Percentiles rank a stretch among this genome's conserved stretches.
Conservation (phyloP, 2,329 filamentous ascomycete species). For the Verticillium klebahnii region DNA sequence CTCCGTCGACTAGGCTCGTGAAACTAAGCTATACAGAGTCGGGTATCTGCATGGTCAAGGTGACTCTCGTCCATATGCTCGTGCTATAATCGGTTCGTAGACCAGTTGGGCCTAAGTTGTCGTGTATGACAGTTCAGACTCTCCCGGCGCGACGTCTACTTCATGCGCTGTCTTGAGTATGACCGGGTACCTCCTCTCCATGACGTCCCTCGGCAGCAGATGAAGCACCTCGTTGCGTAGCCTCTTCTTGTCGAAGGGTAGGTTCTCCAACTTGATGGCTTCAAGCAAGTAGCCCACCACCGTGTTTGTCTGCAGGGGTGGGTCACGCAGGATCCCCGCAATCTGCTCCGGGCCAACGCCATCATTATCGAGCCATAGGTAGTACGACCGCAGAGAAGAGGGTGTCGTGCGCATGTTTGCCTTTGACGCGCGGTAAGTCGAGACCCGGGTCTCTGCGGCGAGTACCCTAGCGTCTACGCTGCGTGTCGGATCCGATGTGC, state of each 20-base stretch:
- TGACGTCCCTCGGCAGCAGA: constrained; percentile 19
- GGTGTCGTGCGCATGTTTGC: constrained; percentile 17
- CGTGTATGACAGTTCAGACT: not conserved
- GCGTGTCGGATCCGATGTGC: constrained; percentile 5
- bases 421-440: constrained; percentile 28
- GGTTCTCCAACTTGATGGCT: constrained; percentile 43
- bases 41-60: not conserved
- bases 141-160: not conserved
- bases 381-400: constrained; percentile 52
- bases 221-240: constrained; percentile 40
- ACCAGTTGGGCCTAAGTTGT: not conserved
- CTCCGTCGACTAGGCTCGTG: not conserved
- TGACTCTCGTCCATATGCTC: not conserved
- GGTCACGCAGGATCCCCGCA: constrained; percentile 52
- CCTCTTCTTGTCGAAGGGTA: constrained; percentile 44
- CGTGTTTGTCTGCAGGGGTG: constrained; percentile 52
- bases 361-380: constrained; percentile 55
- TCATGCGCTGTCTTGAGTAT: constrained; percentile 19
- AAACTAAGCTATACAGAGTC: not conserved
- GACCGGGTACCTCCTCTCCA: constrained; percentile 18
- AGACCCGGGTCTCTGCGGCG: constrained; percentile 35
- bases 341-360: constrained; percentile 43
- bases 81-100: not conserved
- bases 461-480: constrained; percentile 35
- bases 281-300: constrained; percentile 56